Conservation (phyloP, 306 rosid species). For the Cyclanthera cordifolia region DNA sequence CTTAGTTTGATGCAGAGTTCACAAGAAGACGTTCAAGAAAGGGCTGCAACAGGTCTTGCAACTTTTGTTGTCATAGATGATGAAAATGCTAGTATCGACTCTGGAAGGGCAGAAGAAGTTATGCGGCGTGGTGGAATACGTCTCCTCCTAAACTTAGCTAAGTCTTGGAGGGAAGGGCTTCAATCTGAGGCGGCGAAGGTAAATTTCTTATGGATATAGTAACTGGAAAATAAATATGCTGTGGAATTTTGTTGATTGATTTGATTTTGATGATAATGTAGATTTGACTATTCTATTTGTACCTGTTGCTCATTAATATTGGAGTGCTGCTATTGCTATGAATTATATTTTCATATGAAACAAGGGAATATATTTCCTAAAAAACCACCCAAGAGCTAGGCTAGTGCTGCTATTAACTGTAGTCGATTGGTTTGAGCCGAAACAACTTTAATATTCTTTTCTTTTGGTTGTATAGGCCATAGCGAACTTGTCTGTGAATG, state of each 20-base stretch:
- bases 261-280: neutral
- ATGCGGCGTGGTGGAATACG: conserved; percentile 95
- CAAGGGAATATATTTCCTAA: no score
- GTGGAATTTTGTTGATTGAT: neutral
- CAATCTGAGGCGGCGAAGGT: conserved; percentile 99
- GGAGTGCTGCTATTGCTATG: neutral
- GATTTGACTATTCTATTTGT: neutral
- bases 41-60: conserved; percentile 99
- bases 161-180: conserved; percentile 97
- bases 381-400: no score
- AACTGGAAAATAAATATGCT: neutral
- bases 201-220: conserved; percentile 7
- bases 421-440: conserved; percentile 8
- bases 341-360: no score
- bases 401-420: neutral
- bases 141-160: conserved; percentile 80
- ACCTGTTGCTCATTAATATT: neutral
- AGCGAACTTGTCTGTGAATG: conserved; percentile 95
- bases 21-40: conserved; percentile 97
- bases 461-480: conserved; percentile 49
- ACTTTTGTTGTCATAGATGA: conserved; percentile 98
- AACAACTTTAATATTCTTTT: conserved; percentile 8
- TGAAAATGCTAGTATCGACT: conserved; percentile 87
- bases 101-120: conserved; percentile 92
- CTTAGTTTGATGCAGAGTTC: conserved; percentile 95